Conservation (phyloP, 169 alveolate genomes). For the Plasmodium yoelii region DNA sequence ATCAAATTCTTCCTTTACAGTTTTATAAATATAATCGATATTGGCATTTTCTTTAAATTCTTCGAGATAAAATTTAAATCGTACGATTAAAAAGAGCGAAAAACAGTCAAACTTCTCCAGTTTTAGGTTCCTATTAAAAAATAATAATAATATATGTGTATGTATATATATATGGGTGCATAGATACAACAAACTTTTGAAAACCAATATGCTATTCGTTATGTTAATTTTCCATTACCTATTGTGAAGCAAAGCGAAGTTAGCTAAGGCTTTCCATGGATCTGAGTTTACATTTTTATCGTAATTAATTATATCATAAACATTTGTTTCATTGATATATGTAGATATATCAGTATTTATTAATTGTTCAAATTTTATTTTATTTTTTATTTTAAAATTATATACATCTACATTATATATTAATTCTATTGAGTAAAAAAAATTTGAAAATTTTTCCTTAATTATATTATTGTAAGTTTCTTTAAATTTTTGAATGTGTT, state of each 20-base stretch:
- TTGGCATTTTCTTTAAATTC: slow-evolving; percentile 67
- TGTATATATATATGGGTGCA: not conserved
- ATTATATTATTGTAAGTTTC: slow-evolving; percentile 12
- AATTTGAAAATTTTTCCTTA: slow-evolving; percentile 33
- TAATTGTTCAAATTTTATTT: slow-evolving; percentile 50
- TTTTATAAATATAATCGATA: slow-evolving; percentile 63
- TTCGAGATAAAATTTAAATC: slow-evolving; percentile 65
- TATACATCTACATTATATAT: slow-evolving; percentile 49
- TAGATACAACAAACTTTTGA: not conserved
- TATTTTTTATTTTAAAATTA: slow-evolving; percentile 56
- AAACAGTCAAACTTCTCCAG: slow-evolving; percentile 66
- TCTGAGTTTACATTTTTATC: slow-evolving; percentile 28
- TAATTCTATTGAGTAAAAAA: slow-evolving; percentile 49
- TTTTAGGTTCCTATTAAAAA: slow-evolving; percentile 27
- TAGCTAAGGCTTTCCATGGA: slow-evolving; percentile 46
- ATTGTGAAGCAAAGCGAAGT: slow-evolving; percentile 43
- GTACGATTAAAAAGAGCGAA: slow-evolving; percentile 53
- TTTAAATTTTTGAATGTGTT: slow-evolving; percentile 6
- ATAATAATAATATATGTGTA: no score
- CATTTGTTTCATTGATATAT: slow-evolving; percentile 43
- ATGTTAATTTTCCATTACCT: slow-evolving; percentile 7
- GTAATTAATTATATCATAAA: slow-evolving; percentile 46
- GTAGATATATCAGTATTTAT: slow-evolving; percentile 55
- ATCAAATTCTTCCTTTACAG: slow-evolving; percentile 51
- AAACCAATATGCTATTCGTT: not conserved